phyloP scores from a whole-genome alignment of 192 early-diverging fungal genomes.

The Coemansia sp. region DNA sequence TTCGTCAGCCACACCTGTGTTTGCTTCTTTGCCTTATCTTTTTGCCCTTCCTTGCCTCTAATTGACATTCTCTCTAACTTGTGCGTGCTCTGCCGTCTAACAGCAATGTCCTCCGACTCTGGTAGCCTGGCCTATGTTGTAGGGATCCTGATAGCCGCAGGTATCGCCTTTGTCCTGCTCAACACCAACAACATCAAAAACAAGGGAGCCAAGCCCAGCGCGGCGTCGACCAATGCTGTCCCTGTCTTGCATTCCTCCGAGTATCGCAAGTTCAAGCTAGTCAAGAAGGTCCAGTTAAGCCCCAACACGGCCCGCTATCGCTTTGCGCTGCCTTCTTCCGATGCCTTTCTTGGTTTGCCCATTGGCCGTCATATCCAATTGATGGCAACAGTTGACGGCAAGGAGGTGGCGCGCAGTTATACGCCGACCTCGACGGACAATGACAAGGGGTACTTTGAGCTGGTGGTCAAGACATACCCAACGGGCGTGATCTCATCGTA shows the following conservation, averaged over 20 bases:
- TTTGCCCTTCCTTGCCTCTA: neutral
- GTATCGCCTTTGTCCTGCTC: slow-evolving; percentile 41
- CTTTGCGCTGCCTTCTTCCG: slow-evolving; percentile 73
- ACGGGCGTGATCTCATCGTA: slow-evolving; percentile 79
- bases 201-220: slow-evolving; percentile 8
- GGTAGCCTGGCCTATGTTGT: slow-evolving; percentile 27
- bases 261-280: slow-evolving; percentile 77
- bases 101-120: slow-evolving; percentile 24
- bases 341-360: slow-evolving; percentile 79
- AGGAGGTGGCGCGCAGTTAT: slow-evolving; percentile 84
- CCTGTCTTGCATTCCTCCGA: slow-evolving; percentile 69
- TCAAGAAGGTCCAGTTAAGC: slow-evolving; percentile 74
- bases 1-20: neutral
- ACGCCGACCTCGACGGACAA: slow-evolving; percentile 87
- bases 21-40: too few species aligned
- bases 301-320: slow-evolving; percentile 92
- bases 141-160: slow-evolving; percentile 41
- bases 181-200: slow-evolving; percentile 3
- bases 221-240: slow-evolving; percentile 6
- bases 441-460: slow-evolving; percentile 85
- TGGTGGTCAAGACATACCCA: slow-evolving; percentile 91
- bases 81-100: neutral
- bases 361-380: slow-evolving; percentile 94
- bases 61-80: slow-evolving; percentile 1
- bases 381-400: slow-evolving; percentile 81